Evolutionary conservation across 2,329 filamentous ascomycete species (phyloP).

Genomic region (Aspergillus hiratsukae): DNA sequence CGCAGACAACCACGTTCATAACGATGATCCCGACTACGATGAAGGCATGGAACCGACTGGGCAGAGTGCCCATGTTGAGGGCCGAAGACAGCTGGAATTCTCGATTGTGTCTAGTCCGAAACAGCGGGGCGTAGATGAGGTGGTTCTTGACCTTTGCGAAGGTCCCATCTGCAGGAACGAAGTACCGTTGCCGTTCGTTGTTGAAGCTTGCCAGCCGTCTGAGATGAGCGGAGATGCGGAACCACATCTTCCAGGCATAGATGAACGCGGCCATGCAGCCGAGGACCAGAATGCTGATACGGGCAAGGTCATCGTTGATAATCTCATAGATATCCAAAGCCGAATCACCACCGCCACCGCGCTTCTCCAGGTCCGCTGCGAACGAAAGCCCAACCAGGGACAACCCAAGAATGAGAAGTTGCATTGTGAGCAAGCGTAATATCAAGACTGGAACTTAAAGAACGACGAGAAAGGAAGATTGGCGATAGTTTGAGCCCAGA

Average conservation of each 20-base stretch:
- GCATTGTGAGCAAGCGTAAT: constrained; percentile 15
- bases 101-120: constrained; percentile 41
- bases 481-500: not conserved
- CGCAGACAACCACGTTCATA: constrained; percentile 50
- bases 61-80: constrained; percentile 44
- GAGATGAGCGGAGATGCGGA: constrained; percentile 62
- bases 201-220: constrained; percentile 70
- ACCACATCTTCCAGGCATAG: constrained; percentile 62
- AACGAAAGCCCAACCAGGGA: constrained; percentile 26
- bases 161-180: constrained; percentile 52
- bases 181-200: constrained; percentile 77
- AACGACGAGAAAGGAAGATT: not conserved
- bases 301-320: constrained; percentile 53
- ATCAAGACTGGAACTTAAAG: not conserved
- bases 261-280: constrained; percentile 59
- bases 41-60: constrained; percentile 43
- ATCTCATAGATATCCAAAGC: constrained; percentile 23
- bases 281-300: constrained; percentile 61
- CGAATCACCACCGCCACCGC: constrained; percentile 10
- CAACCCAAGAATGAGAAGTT: constrained; percentile 17
- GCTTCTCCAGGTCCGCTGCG: constrained; percentile 25
- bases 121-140: constrained; percentile 49
- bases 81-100: constrained; percentile 42
- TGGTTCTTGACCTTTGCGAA: constrained; percentile 67
- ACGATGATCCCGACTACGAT: constrained; percentile 38